These are phyloP conservation scores for Trichosporon asahii DNA, from an alignment of 1,284 basidiomycete species.

Conservation along the genomic window DNA sequence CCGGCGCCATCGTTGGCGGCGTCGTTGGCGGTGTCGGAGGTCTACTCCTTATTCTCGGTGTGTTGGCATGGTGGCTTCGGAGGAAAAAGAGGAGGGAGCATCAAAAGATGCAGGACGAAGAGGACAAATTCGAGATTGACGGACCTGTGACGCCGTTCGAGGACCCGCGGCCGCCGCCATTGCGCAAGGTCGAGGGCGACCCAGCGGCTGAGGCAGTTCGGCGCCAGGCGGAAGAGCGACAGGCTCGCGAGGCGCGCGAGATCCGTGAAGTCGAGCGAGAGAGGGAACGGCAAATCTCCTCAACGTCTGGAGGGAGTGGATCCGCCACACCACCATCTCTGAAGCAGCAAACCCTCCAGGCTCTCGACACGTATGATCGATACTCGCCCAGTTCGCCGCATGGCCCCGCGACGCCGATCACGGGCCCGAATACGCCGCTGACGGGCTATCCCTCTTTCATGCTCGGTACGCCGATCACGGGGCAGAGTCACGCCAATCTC, in stretches of 20 bases:
- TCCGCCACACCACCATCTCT: not conserved
- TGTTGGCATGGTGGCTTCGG: not conserved
- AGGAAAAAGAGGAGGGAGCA: not conserved
- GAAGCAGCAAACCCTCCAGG: not conserved
- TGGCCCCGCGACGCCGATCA: not conserved
- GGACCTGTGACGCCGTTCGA: not conserved
- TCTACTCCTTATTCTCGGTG: not conserved
- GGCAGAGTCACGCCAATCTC: not conserved
- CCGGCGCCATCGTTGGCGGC: not conserved
- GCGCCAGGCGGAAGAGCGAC: not conserved
- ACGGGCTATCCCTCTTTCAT: not conserved
- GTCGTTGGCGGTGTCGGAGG: not conserved
- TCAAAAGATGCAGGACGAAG: not conserved
- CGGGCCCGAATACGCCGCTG: not conserved
- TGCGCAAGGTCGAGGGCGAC: not conserved
- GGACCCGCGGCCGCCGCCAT: not conserved
- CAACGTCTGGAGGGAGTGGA: not conserved
- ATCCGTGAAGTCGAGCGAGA: not conserved
- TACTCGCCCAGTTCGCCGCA: not conserved
- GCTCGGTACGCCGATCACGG: not conserved
- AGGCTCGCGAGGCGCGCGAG: not conserved
- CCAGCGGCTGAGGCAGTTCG: not conserved
- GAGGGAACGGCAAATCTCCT: not conserved
- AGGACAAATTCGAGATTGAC: not conserved
- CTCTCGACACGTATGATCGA: not conserved